Percentiles rank a stretch among this genome's conserved stretches.
Evolutionary conservation across 148 eudicot species (phyloP).

Genomic region (Chenopodium suecicum): DNA sequence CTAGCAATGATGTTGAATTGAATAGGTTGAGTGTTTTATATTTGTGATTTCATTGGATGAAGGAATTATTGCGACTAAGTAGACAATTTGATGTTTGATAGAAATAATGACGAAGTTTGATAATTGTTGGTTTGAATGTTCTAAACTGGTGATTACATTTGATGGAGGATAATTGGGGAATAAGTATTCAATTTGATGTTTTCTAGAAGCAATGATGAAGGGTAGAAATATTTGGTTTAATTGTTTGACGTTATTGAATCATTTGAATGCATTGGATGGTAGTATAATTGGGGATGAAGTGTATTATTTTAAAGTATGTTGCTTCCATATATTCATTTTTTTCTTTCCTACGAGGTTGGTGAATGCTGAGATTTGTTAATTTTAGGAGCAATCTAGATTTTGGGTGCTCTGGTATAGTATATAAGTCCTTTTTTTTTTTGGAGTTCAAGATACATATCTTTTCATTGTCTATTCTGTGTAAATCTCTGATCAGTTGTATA

Average conservation of each 20-base stretch:
- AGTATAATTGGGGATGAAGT: no score
- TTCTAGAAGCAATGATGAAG: no score
- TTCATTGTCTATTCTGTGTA: no score
- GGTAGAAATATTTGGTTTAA: no score
- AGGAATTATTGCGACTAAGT: not conserved
- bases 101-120: not conserved
- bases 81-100: not conserved
- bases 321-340: not conserved
- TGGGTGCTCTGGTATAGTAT: not conserved
- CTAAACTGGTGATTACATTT: no score
- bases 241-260: no score
- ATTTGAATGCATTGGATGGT: no score
- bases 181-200: no score
- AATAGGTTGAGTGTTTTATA: not conserved
- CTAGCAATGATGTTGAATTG: not conserved
- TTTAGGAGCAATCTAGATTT: not conserved
- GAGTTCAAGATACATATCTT: no score
- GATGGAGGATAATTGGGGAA: no score
- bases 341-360: not conserved
- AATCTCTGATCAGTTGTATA: no score
- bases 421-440: no score
- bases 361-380: not conserved
- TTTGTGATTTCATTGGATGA: not conserved
- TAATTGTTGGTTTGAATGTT: not conserved
- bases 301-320: not conserved